Evolutionary conservation across 139 green algal genomes (phyloP).

Genomic region (Microglena sp.): DNA sequence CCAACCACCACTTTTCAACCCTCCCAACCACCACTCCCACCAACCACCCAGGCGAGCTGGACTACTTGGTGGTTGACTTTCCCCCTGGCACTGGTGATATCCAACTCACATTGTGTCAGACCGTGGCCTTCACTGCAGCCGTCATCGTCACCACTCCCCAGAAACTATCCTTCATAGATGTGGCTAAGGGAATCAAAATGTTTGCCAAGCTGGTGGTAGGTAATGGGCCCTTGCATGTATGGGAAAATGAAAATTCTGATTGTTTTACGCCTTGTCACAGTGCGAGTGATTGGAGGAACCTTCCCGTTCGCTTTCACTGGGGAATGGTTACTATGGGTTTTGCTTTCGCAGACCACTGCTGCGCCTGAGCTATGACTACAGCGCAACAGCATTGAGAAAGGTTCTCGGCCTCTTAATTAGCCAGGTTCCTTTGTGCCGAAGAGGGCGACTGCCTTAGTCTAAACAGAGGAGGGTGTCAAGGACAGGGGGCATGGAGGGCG

Average conservation of each 20-base stretch:
- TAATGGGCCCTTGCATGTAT: slow-evolving; percentile 10
- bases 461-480: too few relatives aligned
- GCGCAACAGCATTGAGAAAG: too few relatives aligned
- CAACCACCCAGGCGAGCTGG: slow-evolving; percentile 63
- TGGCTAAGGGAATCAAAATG: slow-evolving; percentile 97
- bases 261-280: too few relatives aligned
- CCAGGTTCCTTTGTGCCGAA: not conserved
- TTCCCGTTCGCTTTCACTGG: too few relatives aligned
- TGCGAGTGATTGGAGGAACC: too few relatives aligned
- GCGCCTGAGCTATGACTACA: too few relatives aligned
- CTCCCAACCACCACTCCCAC: not conserved
- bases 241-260: too few relatives aligned
- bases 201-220: slow-evolving; percentile 81
- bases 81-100: slow-evolving; percentile 97
- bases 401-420: too few relatives aligned
- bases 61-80: slow-evolving; percentile 98
- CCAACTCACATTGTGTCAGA: slow-evolving; percentile 94
- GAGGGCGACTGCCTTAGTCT: not conserved
- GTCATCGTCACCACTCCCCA: slow-evolving; percentile 99
- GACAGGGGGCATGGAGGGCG: too few relatives aligned
- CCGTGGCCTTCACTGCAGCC: slow-evolving; percentile 81
- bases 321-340: too few relatives aligned
- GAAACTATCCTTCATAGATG: slow-evolving; percentile 96
- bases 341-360: too few relatives aligned
- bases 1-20: not conserved